Percentiles rank a stretch among this genome's conserved stretches.
These are phyloP conservation scores for Vaccinium vitisidaea DNA, from an alignment of 148 eudicot genomes.

Conservation along the genomic window DNA sequence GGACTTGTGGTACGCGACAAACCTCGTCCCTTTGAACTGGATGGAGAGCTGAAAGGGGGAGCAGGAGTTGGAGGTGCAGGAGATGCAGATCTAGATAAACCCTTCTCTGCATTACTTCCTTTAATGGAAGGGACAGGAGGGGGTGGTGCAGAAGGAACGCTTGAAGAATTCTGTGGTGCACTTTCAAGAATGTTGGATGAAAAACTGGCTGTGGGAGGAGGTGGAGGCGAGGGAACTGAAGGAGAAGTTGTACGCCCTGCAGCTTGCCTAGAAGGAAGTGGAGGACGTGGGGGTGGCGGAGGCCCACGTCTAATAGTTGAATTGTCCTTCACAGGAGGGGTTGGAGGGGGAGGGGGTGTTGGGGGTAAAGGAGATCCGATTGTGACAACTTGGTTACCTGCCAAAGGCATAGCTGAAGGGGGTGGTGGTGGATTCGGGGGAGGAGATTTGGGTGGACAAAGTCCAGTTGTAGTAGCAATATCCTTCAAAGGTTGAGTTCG, in stretches of 20 bases:
- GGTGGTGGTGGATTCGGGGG: slow-evolving; percentile 12
- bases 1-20: slow-evolving; percentile 39
- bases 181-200: slow-evolving; percentile 16
- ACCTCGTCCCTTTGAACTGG: slow-evolving; percentile 41
- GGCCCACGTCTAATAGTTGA: slow-evolving; percentile 16
- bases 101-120: slow-evolving; percentile 15
- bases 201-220: slow-evolving; percentile 49
- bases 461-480: slow-evolving; percentile 2
- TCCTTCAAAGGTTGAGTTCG: slow-evolving; percentile 13
- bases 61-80: slow-evolving; percentile 46
- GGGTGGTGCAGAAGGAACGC: slow-evolving; percentile 51
- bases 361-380: slow-evolving; percentile 22
- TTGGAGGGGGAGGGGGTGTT: slow-evolving; percentile 27
- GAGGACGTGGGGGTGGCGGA: slow-evolving; percentile 31
- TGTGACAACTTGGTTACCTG: slow-evolving; percentile 13
- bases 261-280: slow-evolving; percentile 22
- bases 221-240: slow-evolving; percentile 46
- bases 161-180: slow-evolving; percentile 20
- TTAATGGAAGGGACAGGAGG: slow-evolving; percentile 40
- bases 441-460: slow-evolving; percentile 23
- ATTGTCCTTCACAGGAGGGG: slow-evolving; percentile 19
- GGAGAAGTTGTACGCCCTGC: slow-evolving; percentile 17
- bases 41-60: slow-evolving; percentile 48
- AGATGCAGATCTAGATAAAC: slow-evolving; percentile 14
- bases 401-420: slow-evolving; percentile 20